A percentile compares a stretch with the other conserved stretches of the same genome.
These are phyloP conservation scores for Kandelia obovata DNA, from an alignment of 345 rosid genomes.

Conservation along the genomic window DNA sequence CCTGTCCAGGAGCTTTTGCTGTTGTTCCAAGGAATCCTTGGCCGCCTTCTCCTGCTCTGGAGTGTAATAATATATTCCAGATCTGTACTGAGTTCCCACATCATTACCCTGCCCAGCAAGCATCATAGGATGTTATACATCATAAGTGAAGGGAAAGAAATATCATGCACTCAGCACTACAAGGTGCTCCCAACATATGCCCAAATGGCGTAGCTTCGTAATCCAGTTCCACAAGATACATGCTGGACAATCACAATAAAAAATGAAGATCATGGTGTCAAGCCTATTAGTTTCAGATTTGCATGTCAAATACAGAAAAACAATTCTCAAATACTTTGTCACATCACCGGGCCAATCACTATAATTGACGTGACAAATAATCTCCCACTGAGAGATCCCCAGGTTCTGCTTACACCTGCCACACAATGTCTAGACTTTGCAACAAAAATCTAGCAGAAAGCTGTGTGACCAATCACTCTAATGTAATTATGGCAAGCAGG, in stretches of 20 bases:
- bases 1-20: conserved; percentile 55
- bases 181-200: too few species aligned
- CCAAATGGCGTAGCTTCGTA: too few species aligned
- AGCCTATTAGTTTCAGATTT: background rate
- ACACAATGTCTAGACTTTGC: background rate
- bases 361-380: background rate
- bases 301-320: background rate
- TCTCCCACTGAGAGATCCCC: background rate
- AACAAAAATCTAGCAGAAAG: background rate
- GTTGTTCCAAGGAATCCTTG: conserved; percentile 56
- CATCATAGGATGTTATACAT: background rate
- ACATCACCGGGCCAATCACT: background rate
- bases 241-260: too few species aligned
- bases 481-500: too few species aligned
- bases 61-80: conserved; percentile 76
- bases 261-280: background rate
- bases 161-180: too few species aligned
- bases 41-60: conserved; percentile 87
- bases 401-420: background rate
- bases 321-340: too few species aligned
- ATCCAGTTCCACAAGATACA: too few species aligned
- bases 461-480: too few species aligned
- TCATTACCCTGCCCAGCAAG: conserved; percentile 65
- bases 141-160: background rate
- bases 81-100: conserved; percentile 88